Conservation (phyloP, 1,284 basidiomycete species). For the Singerocomus inundabilis region DNA sequence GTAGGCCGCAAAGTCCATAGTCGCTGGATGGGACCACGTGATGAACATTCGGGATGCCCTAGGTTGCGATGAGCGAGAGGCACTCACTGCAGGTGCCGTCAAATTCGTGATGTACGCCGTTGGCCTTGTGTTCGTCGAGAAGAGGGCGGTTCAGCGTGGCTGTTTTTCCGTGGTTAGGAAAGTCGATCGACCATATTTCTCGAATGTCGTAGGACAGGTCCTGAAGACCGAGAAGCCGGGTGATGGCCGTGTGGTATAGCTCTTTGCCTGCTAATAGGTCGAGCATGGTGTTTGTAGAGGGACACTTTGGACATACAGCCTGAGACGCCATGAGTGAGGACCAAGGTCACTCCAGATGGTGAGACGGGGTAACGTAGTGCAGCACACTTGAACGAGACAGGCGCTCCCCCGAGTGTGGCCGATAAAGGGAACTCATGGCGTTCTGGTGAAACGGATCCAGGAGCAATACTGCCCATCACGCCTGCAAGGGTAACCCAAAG, state of each 20-base stretch:
- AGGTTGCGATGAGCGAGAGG: neutral
- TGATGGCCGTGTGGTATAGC: slow-evolving; percentile 48
- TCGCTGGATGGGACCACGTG: slow-evolving; percentile 13
- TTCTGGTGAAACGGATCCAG: slow-evolving; percentile 15
- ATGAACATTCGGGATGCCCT: too few species aligned
- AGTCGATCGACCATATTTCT: slow-evolving; percentile 55
- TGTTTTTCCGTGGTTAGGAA: slow-evolving; percentile 54
- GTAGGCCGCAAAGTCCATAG: slow-evolving; percentile 23
- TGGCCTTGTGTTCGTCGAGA: slow-evolving; percentile 34
- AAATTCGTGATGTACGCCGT: neutral
- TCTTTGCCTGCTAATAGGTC: slow-evolving; percentile 45
- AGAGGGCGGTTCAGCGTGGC: slow-evolving; percentile 42
- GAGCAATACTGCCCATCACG: slow-evolving; percentile 5
- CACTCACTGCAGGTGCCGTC: slow-evolving; percentile 25
- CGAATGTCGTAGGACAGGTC: slow-evolving; percentile 36
- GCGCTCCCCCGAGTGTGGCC: slow-evolving; percentile 15
- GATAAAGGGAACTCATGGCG: slow-evolving; percentile 18
- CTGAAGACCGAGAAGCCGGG: slow-evolving; percentile 37
- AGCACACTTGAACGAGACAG: slow-evolving; percentile 18
- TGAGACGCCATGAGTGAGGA: slow-evolving; percentile 29
- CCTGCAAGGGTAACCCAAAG: neutral
- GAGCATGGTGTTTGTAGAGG: neutral
- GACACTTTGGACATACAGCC: slow-evolving; percentile 23
- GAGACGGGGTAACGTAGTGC: slow-evolving; percentile 31
- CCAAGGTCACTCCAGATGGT: slow-evolving; percentile 22